Evolutionary conservation across 495 filamentous ascomycete species (phyloP).

Genomic region (Talaromyces proteolyticus): DNA sequence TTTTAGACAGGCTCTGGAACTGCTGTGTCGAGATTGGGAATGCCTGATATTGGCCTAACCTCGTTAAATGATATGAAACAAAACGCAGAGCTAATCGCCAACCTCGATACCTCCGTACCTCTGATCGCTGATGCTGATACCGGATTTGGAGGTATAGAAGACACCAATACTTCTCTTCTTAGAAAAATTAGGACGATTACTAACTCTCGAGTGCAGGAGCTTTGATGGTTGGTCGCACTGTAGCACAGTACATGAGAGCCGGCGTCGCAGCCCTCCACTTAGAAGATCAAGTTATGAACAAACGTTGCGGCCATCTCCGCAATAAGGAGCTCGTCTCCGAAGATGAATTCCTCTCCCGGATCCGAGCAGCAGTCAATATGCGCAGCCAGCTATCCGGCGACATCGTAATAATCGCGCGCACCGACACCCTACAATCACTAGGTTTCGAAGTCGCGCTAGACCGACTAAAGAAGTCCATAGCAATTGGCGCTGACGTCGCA

Average conservation of each 20-base stretch:
- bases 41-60: constrained; percentile 52
- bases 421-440: constrained; percentile 44
- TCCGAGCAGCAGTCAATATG: constrained; percentile 35
- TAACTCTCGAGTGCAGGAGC: constrained; percentile 9
- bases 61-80: constrained; percentile 13
- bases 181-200: constrained; percentile 12
- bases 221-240: constrained; percentile 46
- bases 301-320: constrained; percentile 49
- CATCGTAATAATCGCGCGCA: constrained; percentile 56
- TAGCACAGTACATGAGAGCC: constrained; percentile 46
- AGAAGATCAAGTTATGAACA: constrained; percentile 55
- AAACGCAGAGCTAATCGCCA: constrained; percentile 13
- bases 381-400: constrained; percentile 32
- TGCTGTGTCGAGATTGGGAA: constrained; percentile 48
- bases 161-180: too few relatives aligned
- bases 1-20: constrained; percentile 51
- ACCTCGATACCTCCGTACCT: constrained; percentile 20
- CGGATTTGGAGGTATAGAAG: too few relatives aligned
- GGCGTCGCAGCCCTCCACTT: constrained; percentile 57
- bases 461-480: constrained; percentile 40
- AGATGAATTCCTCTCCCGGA: constrained; percentile 39
- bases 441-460: constrained; percentile 48
- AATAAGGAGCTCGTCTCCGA: constrained; percentile 49
- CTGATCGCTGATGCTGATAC: constrained; percentile 60
- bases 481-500: constrained; percentile 47